A percentile compares a stretch with the other conserved stretches of the same genome.
Conservation (phyloP, 306 rosid genomes). For the Astragalus membranaceus region DNA sequence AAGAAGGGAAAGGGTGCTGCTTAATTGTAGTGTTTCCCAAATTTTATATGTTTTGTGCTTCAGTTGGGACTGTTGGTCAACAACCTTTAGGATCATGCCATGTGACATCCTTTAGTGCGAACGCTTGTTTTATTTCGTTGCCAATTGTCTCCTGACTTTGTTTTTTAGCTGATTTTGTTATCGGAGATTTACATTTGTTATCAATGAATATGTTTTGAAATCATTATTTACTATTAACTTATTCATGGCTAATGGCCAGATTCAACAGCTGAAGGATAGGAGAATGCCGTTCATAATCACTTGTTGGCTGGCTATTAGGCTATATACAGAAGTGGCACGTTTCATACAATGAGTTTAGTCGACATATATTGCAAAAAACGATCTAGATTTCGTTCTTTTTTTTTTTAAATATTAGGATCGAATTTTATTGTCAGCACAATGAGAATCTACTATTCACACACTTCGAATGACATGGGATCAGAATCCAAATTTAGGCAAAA, state of each 20-base stretch:
- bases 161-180: not conserved
- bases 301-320: too few species aligned
- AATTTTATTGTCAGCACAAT: too few species aligned
- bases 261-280: too few species aligned
- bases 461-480: too few species aligned
- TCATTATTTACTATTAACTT: not conserved
- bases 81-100: not conserved
- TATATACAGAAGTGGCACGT: too few species aligned
- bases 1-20: conserved; percentile 52
- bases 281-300: too few species aligned
- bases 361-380: too few species aligned
- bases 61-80: not conserved
- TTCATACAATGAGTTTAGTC: too few species aligned
- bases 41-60: not conserved
- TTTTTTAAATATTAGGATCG: too few species aligned
- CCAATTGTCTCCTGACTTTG: conserved; percentile 5
- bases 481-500: too few species aligned
- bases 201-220: not conserved
- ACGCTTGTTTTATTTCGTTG: not conserved
- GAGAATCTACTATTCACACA: too few species aligned
- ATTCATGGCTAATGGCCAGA: not conserved
- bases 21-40: not conserved
- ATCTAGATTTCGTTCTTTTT: too few species aligned
- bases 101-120: not conserved
- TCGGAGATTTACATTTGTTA: not conserved